phyloP scores from a whole-genome alignment of 495 filamentous ascomycete genomes.

The Penicillium herquei region DNA sequence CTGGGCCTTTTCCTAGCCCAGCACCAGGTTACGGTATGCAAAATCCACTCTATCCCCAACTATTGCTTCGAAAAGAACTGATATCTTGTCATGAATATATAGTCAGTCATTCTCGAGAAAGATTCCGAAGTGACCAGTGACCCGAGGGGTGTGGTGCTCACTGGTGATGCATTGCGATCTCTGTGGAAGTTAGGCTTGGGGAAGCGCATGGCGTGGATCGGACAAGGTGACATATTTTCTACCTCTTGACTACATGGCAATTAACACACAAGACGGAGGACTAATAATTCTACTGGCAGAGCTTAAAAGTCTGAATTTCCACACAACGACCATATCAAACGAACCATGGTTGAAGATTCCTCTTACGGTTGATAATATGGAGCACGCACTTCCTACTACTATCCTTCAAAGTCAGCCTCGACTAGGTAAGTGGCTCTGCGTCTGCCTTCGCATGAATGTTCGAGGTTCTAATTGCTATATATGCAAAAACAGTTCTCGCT shows the following conservation, averaged over 20 bases:
- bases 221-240: not conserved
- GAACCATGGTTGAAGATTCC: not conserved
- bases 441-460: not conserved
- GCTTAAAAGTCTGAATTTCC: not conserved
- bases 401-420: conserved; percentile 21
- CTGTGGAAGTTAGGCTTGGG: conserved; percentile 32
- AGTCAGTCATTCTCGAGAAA: conserved; percentile 27
- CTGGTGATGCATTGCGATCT: conserved; percentile 49
- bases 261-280: not conserved
- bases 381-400: conserved; percentile 17
- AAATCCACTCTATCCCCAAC: not conserved
- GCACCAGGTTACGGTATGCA: conserved; percentile 22
- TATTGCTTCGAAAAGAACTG: too few species aligned
- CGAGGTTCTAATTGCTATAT: not conserved
- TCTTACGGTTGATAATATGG: conserved; percentile 12
- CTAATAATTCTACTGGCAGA: not conserved
- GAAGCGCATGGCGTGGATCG: not conserved
- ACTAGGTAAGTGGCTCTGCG: conserved; percentile 3
- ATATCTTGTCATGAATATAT: too few species aligned
- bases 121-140: conserved; percentile 46
- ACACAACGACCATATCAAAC: not conserved
- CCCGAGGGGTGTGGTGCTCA: conserved; percentile 50
- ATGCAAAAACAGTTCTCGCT: conserved; percentile 13
- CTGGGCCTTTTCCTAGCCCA: conserved; percentile 30
- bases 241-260: not conserved